Evolutionary conservation across 2,329 filamentous ascomycete genomes (phyloP), one percentile per base, ranked within the genome.

Genomic region (Arthroderma sp.): DNA sequence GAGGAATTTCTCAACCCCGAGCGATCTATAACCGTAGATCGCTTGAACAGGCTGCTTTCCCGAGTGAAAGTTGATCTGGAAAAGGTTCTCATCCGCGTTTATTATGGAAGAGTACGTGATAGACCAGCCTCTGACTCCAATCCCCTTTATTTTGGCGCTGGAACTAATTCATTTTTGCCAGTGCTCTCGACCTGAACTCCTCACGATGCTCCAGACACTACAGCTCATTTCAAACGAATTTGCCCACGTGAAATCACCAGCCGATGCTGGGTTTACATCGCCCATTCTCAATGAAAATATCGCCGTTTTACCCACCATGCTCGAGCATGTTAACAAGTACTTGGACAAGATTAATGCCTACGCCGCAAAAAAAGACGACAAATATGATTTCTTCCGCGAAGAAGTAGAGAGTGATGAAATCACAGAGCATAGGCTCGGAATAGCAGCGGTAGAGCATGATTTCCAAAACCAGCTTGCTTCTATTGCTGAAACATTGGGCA

Each of bases 331-430:
- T 4, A 71, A 84, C 11, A 71, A 71, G 1, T 87, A 85, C 57
- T 75, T 98, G 2, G 82, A 93, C 44, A 82, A 80, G 49, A 91
- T 98, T 64, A 94, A 94, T 55, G 70, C 81, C 30, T 74, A 84
- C 52, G 85, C 91, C 1, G 91, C 89, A 0, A 82, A 80, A 40
- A 78, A 77, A 27, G 82, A 96, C 57, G 88, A 98, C 70, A 95
- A 94, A 61, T 96, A 95, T 61, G 72, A 74, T 32, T 98, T 98
- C 70, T 95, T 98, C 62, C 78, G 82, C 4, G 86, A 94, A 51
- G 76, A 82, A 34, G 75, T 86, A 50, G 89, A 95, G 63, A 93
- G 84, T 0, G 88, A 95, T 28, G 83, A 80, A 37, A 95, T 98
- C 52, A 80, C 81, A 15, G 81, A 89, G 54, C 81, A 94, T 57